Evolutionary conservation across 108 stramenopile genomes (phyloP).

Genomic region (Fistulifera pelliculosa): DNA sequence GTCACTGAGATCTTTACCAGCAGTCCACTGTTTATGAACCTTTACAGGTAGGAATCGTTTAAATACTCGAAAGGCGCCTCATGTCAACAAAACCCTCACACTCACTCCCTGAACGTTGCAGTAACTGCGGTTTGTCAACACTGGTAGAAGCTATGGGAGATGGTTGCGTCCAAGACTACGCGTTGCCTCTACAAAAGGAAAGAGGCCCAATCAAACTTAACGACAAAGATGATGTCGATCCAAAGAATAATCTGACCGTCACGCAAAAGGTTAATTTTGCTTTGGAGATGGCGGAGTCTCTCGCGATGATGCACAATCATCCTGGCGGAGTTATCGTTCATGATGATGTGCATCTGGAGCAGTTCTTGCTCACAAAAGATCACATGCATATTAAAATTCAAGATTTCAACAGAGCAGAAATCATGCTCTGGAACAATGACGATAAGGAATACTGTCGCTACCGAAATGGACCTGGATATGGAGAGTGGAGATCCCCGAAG

Average conservation of each 20-base stretch:
- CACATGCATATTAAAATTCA: conserved; percentile 46
- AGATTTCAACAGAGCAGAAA: conserved; percentile 77
- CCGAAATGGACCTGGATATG: conserved; percentile 28
- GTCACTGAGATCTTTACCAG: not conserved
- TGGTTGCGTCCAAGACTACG: no score
- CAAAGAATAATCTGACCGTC: conserved; percentile 42
- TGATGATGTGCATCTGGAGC: conserved; percentile 54
- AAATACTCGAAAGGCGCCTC: no score
- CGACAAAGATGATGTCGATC: conserved; percentile 6
- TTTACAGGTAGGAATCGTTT: not conserved
- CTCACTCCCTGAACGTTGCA: no score
- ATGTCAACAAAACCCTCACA: no score
- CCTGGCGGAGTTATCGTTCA: conserved; percentile 46
- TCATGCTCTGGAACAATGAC: conserved; percentile 42
- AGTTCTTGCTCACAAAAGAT: conserved; percentile 41
- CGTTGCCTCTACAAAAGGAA: no score
- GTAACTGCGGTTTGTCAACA: no score
- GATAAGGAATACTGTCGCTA: conserved; percentile 54
- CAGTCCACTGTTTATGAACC: not conserved
- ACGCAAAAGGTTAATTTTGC: conserved; percentile 43
- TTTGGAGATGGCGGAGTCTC: conserved; percentile 54
- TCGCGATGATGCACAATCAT: conserved; percentile 55
- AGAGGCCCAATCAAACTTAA: no score
- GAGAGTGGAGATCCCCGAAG: conserved; percentile 49
- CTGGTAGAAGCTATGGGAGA: no score